Base-by-base conservation (phyloP, 2,329 filamentous ascomycete species). In the Fonsecaea monophora region DNA sequence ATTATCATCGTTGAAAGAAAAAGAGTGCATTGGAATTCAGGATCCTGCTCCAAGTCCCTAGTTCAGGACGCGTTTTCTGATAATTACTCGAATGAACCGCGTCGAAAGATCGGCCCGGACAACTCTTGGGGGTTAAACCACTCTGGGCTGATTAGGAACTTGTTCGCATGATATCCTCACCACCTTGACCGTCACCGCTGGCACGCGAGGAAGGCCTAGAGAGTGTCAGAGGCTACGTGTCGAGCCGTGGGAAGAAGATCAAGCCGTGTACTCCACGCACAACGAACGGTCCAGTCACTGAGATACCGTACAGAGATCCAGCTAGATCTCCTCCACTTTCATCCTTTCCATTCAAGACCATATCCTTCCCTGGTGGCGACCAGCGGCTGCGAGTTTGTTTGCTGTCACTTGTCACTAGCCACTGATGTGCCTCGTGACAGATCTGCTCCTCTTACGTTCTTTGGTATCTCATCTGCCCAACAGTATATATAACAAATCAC, bases 61-160 rank as follows among this genome's bases (percentile, higher is more conserved):
- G 34, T 18, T 55, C 53, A 21, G 45, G 35, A 61, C 59, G 59
- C 59, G 59, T 61, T 34, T 18, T 53, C 10, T 48, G 13, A 25
- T 25, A 21, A 21, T 21, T 9, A 53, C 59, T 50, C 45, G 9
- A 50, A 50, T 12, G 59, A 61, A 48, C 53, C 59, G 59, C 59
- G 59, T 61, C 59, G 13, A 53, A 38, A 38, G 10, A 45, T 35
- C 48, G 32, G 50, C 37, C 50, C 53, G 50, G 55, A 37, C n/a
- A 56, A 56, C 25, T 42, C 54, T 53, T 62, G 50, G 60, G 53
- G 60, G 25, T 62, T 62, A 62, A 62, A 55, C 60, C 60, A 38
- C 42, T 40, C 53, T 37, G 50, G 60, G 60, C 60, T 62, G 60
- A 55, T 45, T 60, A 30, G 56, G 53, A 42, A 25, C 42, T 32